phyloP scores from a whole-genome alignment of 345 rosid species.

The Abelmoschus esculentus region DNA sequence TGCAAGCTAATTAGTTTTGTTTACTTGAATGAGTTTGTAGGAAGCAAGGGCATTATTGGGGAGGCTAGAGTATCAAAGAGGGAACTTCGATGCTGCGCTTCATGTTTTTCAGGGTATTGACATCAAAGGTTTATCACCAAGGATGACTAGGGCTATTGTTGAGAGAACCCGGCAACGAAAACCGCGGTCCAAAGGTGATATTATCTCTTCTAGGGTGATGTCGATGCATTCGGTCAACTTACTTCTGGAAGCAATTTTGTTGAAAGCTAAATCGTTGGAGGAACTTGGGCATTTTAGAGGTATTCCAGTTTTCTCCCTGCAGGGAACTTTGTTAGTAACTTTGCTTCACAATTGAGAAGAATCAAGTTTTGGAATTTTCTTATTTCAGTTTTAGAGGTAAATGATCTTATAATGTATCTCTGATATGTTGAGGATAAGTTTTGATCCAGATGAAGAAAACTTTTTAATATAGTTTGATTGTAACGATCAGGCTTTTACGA shows the following conservation, averaged over 20 bases:
- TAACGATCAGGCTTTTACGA: background rate
- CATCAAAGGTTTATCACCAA: slow-evolving; percentile 39
- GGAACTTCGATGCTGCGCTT: slow-evolving; percentile 89
- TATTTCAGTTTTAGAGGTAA: background rate
- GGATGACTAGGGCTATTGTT: slow-evolving; percentile 55
- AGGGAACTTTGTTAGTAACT: background rate
- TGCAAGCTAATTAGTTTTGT: background rate
- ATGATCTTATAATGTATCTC: background rate
- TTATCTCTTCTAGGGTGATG: slow-evolving; percentile 25
- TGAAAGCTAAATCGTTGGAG: slow-evolving; percentile 71
- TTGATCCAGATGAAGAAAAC: background rate
- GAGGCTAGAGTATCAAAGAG: slow-evolving; percentile 88
- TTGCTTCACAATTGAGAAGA: background rate
- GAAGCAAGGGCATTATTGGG: slow-evolving; percentile 98
- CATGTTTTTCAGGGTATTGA: slow-evolving; percentile 94
- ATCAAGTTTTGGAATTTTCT: background rate
- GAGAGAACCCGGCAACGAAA: slow-evolving; percentile 51
- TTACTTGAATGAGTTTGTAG: slow-evolving; percentile 28
- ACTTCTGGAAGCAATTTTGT: slow-evolving; percentile 20
- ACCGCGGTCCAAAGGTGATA: slow-evolving; percentile 41
- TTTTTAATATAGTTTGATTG: background rate
- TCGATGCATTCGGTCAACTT: slow-evolving; percentile 40
- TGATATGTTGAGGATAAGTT: background rate
- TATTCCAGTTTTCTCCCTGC: slow-evolving; percentile 12
- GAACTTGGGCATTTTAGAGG: slow-evolving; percentile 44